Percentiles rank a stretch among this genome's conserved stretches.
These are phyloP conservation scores for Solanum bulbocastanum DNA, from an alignment of 257 asterid species.

Conservation along the genomic window DNA sequence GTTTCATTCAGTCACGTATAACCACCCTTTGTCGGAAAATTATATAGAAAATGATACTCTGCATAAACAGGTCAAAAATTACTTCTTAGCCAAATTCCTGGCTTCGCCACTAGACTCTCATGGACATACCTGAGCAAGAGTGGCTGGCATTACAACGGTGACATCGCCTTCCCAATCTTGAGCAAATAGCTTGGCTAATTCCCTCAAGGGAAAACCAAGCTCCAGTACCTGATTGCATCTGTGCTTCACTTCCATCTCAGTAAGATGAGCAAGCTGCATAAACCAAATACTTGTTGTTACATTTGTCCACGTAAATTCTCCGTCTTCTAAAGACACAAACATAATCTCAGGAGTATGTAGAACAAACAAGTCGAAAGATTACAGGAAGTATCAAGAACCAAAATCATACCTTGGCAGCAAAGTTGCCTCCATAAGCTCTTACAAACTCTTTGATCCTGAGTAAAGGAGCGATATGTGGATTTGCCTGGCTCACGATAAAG, in stretches of 20 bases:
- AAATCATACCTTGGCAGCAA: constrained; percentile 76
- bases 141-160: constrained; percentile 93
- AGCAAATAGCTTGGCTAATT: constrained; percentile 86
- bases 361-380: neutral
- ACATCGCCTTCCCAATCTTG: constrained; percentile 99
- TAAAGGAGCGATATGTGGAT: constrained; percentile 91
- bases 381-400: neutral
- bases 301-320: neutral
- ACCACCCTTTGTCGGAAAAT: neutral
- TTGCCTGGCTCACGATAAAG: constrained; percentile 93
- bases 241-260: constrained; percentile 98
- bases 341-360: neutral
- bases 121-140: constrained; percentile 73
- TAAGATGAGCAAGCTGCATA: constrained; percentile 73
- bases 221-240: constrained; percentile 77
- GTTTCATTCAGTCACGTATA: neutral
- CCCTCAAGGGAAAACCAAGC: constrained; percentile 86
- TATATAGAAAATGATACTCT: neutral
- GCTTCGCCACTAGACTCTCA: neutral
- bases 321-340: neutral
- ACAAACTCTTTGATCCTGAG: constrained; percentile 81
- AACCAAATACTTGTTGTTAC: neutral
- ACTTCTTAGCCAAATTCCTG: neutral
- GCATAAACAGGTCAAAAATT: neutral
- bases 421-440: constrained; percentile 87